These are phyloP conservation scores for Petunia secreta DNA, from an alignment of 257 asterid genomes.

Conservation along the genomic window DNA sequence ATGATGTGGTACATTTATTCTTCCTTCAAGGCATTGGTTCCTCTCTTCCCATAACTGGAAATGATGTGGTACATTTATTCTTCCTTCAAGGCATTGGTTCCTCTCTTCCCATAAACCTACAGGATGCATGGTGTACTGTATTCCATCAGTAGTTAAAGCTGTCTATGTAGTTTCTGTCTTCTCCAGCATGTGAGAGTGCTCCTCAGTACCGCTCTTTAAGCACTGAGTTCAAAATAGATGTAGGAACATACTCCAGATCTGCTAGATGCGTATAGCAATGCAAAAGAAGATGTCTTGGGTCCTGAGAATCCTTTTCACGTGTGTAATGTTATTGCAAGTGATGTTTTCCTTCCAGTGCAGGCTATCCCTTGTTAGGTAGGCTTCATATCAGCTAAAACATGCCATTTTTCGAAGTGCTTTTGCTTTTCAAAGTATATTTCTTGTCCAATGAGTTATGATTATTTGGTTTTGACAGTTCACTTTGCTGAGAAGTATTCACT, in stretches of 20 bases:
- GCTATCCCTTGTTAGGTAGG: background rate
- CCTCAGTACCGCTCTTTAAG: background rate
- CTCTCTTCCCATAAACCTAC: background rate
- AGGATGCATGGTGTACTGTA: background rate
- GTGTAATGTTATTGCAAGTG: background rate
- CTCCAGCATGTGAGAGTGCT: background rate
- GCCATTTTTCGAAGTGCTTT: background rate
- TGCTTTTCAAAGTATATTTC: background rate
- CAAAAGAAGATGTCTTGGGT: constrained; percentile 19
- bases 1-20: background rate
- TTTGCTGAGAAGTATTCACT: background rate
- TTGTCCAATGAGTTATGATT: background rate
- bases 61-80: background rate
- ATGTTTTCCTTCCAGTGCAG: background rate
- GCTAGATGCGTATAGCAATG: background rate
- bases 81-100: background rate
- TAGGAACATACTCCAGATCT: background rate
- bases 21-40: background rate
- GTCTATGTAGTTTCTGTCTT: constrained; percentile 12
- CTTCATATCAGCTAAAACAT: background rate
- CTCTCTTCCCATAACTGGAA: background rate
- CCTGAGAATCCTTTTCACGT: constrained; percentile 4
- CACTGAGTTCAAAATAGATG: background rate
- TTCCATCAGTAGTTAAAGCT: background rate
- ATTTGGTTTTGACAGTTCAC: background rate